Base-by-base conservation (phyloP, 2,329 filamentous ascomycete species). In the Amauroascus niger region DNA sequence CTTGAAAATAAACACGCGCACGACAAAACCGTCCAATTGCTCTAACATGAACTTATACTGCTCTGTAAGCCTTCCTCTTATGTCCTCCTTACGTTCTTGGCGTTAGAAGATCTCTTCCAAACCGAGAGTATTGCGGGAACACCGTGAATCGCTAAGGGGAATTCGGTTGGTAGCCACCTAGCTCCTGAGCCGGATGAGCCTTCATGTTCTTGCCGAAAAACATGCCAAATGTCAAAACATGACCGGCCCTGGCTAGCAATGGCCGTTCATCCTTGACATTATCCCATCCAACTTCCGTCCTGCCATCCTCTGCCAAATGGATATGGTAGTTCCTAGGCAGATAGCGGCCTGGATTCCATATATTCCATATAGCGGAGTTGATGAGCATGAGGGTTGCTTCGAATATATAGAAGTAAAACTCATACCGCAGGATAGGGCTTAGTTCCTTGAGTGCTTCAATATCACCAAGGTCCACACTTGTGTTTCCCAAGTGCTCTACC, bases 391-490 rank as follows among this genome's bases (percentile, higher is more conserved):
- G 62, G 0, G 61, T 58, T 2, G 71, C 74, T 65, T 81, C 78
- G 56, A 80, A 81, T 24, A 79, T 69, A 60, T 77, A 79, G 56
- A 81, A 81, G 65, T 73, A 80, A 70, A 71, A 77, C 63, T 81
- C 78, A 58, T 79, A 77, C 30, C 77, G 70, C 13, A 80, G 56
- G 28, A 78, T 65, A 0, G 74, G 71, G 8, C 69, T 72, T 2
- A 76, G 57, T 1, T 58, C 61, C 28, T 49, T 59, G 2, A 66
- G 65, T 33, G 30, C 35, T n/a, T 54, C 50, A 6, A 40, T 20
- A 33, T 41, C 16, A 11, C 33, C 40, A n/a, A 56, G 37, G n/a
- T 56, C 46, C n/a, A 56, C 44, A 1, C 30, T 45, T 6, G 51
- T 56, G 32, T 41, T 49, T 3, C 55, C 55, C 59, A 79, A 80